Evolutionary conservation across 2,329 filamentous ascomycete genomes (phyloP).

Genomic region (Trichoderma sp.): DNA sequence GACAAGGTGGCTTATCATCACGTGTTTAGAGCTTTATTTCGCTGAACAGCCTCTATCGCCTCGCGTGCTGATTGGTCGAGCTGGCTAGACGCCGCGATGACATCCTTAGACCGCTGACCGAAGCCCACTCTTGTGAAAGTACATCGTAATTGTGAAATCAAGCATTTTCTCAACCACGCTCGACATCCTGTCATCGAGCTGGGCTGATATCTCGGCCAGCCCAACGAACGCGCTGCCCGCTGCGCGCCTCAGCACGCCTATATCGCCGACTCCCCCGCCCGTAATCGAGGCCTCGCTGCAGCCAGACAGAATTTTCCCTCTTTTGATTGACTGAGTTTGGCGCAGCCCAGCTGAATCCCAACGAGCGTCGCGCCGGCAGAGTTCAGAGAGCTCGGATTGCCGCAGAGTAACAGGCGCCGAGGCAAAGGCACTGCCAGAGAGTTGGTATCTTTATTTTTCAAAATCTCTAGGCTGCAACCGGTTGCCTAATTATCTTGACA

Average conservation of each 20-base stretch:
- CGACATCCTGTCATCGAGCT: background rate
- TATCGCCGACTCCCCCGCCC: background rate
- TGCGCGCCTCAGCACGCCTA: background rate
- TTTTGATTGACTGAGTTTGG: background rate
- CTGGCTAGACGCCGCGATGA: constrained; percentile 8
- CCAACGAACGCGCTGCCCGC: background rate
- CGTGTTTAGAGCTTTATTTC: constrained; percentile 18
- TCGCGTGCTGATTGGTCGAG: constrained; percentile 17
- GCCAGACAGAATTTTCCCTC: constrained; percentile 13
- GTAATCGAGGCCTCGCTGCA: background rate
- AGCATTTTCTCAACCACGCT: constrained; percentile 19
- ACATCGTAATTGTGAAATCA: constrained; percentile 4
- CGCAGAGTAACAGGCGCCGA: background rate
- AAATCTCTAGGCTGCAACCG: background rate
- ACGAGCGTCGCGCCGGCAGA: constrained; percentile 21
- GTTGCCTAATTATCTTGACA: background rate
- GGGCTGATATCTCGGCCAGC: constrained; percentile 14
- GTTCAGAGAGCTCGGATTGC: constrained; percentile 8
- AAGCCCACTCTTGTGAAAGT: constrained; percentile 3
- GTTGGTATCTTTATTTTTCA: background rate
- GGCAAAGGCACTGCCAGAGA: background rate
- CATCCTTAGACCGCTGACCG: constrained; percentile 23
- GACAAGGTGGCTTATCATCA: constrained; percentile 18
- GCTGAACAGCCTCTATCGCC: background rate
- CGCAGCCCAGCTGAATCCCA: constrained; percentile 10